These are phyloP conservation scores for Selaginella tamariscina DNA, from an alignment of 75 land plant species.

Conservation along the genomic window DNA sequence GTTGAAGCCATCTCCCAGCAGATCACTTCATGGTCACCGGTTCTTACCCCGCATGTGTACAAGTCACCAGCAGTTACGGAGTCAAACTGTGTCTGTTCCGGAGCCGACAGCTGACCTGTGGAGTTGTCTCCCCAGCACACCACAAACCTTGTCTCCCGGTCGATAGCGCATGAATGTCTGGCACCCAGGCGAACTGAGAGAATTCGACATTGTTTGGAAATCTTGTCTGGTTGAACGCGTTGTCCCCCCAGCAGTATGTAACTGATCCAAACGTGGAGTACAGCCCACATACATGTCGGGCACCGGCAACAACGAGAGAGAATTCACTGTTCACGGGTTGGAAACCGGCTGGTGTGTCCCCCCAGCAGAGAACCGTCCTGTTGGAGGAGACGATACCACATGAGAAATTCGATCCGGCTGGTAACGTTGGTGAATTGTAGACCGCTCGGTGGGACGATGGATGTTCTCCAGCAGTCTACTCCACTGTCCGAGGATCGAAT, in stretches of 20 bases:
- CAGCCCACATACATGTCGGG: neutral
- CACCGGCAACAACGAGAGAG: neutral
- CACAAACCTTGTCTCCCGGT: neutral
- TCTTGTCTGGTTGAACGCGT: neutral
- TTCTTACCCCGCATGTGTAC: slow-evolving; percentile 8
- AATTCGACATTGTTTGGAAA: neutral
- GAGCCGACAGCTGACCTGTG: neutral
- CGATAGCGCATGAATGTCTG: neutral
- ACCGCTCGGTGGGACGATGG: neutral
- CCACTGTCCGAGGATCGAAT: neutral
- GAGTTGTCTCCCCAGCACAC: slow-evolving; percentile 8
- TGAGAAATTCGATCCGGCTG: slow-evolving; percentile 62
- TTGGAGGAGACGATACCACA: slow-evolving; percentile 56
- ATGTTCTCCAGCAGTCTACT: neutral
- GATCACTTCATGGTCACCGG: neutral
- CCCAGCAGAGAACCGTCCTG: slow-evolving; percentile 63
- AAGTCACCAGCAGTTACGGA: neutral
- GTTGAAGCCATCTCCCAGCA: neutral
- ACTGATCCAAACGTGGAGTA: neutral
- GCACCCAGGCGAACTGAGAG: neutral
- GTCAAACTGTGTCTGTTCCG: neutral
- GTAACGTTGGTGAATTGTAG: neutral
- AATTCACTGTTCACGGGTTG: neutral
- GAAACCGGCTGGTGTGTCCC: slow-evolving; percentile 42
- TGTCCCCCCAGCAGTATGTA: neutral